Conservation (phyloP, 129 eudicot species). For the Ambrosia trifida region DNA sequence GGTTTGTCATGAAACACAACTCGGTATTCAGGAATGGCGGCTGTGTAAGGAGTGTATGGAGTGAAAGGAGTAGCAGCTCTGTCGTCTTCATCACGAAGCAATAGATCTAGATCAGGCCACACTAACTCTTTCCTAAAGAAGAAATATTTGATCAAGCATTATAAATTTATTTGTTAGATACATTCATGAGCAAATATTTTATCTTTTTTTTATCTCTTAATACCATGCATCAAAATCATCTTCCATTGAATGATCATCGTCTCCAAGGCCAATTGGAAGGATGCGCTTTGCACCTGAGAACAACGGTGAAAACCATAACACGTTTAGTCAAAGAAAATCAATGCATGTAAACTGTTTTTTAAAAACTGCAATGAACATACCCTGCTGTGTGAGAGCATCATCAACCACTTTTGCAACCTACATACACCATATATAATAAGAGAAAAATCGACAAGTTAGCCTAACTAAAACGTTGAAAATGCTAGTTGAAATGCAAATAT, state of each 20-base stretch:
- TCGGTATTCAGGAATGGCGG: slow-evolving; percentile 85
- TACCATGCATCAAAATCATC: slow-evolving; percentile 98
- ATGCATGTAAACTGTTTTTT: not conserved
- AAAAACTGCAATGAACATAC: slow-evolving; percentile 39
- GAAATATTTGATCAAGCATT: slow-evolving; percentile 15
- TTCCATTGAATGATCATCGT: slow-evolving; percentile 95
- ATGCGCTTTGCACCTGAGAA: slow-evolving; percentile 82
- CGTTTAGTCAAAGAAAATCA: slow-evolving; percentile 6
- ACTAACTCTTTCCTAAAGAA: slow-evolving; percentile 71
- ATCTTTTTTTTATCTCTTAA: not conserved
- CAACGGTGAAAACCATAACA: not conserved
- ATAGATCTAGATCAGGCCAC: slow-evolving; percentile 92
- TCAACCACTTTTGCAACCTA: slow-evolving; percentile 89
- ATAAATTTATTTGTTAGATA: not conserved
- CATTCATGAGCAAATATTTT: not conserved
- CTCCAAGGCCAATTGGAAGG: slow-evolving; percentile 93
- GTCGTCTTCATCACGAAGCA: slow-evolving; percentile 77
- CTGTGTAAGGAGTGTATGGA: slow-evolving; percentile 75
- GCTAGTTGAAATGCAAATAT: slow-evolving; percentile 6
- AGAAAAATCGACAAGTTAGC: slow-evolving; percentile 19
- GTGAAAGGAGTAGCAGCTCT: slow-evolving; percentile 33
- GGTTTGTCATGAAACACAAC: slow-evolving; percentile 60
- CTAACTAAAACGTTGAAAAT: slow-evolving; percentile 9
- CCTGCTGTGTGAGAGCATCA: slow-evolving; percentile 61
- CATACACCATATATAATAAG: not conserved